Evolutionary conservation across 2,329 filamentous ascomycete genomes (phyloP).

Genomic region (Colletotrichum falcatum): DNA sequence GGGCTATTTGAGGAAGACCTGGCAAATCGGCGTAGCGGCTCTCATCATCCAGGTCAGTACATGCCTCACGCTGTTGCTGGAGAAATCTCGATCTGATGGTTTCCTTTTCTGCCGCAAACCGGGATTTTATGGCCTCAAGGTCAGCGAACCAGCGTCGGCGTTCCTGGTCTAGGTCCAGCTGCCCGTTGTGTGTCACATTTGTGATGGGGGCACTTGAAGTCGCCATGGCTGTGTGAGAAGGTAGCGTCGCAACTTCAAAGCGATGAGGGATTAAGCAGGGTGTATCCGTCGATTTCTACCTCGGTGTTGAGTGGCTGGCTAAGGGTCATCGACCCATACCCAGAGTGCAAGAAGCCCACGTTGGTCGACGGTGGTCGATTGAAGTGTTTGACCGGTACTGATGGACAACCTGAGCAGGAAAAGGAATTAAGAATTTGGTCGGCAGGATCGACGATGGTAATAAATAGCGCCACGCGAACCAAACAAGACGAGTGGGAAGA

Average conservation of each 20-base stretch:
- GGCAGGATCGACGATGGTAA: neutral
- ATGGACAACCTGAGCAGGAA: neutral
- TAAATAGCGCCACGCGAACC: neutral
- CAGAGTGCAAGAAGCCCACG: neutral
- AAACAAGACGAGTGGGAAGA: neutral
- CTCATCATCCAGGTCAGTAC: conserved; percentile 29
- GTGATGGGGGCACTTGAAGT: conserved; percentile 1
- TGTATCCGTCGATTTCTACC: neutral
- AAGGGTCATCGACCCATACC: conserved; percentile 23
- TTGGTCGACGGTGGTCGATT: neutral
- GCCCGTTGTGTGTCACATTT: conserved; percentile 1
- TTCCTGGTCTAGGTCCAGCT: conserved; percentile 28
- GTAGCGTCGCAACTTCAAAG: neutral
- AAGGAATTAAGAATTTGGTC: neutral
- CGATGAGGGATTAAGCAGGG: neutral
- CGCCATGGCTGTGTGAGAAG: conserved; percentile 15
- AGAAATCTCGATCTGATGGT: conserved; percentile 7
- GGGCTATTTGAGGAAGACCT: neutral
- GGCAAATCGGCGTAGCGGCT: conserved; percentile 6
- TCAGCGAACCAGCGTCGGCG: conserved; percentile 27
- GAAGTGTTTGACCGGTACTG: neutral
- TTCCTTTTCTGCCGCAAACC: conserved; percentile 30
- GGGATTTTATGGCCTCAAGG: conserved; percentile 16
- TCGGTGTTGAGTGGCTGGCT: conserved; percentile 1
- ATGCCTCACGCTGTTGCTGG: conserved; percentile 20